Percentiles rank a stretch among this genome's conserved stretches.
phyloP scores from a whole-genome alignment of 2,329 filamentous ascomycete species.

The Clarireedia monteithiana region DNA sequence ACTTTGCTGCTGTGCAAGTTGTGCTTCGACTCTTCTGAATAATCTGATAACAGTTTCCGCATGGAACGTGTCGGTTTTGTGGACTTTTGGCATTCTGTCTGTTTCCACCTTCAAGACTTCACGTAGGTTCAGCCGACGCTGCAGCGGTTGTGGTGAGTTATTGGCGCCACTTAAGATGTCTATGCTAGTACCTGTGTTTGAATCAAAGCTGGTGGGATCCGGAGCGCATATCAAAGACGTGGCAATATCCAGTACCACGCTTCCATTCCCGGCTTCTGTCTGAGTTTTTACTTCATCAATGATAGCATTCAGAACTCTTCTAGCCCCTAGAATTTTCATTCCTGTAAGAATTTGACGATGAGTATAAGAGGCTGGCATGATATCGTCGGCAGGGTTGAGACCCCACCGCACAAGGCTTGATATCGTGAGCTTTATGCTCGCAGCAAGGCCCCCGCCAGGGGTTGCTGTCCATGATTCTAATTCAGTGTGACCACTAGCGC shows the following conservation, averaged over 20 bases:
- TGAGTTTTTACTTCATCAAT: conserved; percentile 61
- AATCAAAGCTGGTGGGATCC: conserved; percentile 33
- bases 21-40: conserved; percentile 27
- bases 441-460: conserved; percentile 46
- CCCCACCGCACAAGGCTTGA: conserved; percentile 61
- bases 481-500: conserved; percentile 56
- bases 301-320: conserved; percentile 51
- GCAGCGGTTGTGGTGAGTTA: conserved; percentile 10
- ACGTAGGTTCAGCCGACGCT: conserved; percentile 25
- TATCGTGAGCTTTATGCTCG: conserved; percentile 52
- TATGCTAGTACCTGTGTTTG: conserved; percentile 6
- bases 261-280: conserved; percentile 49
- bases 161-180: conserved; percentile 9
- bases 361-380: conserved; percentile 59
- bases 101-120: conserved; percentile 26
- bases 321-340: conserved; percentile 53
- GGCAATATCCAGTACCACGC: conserved; percentile 60
- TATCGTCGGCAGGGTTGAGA: conserved; percentile 45
- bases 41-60: conserved; percentile 26
- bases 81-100: conserved; percentile 22
- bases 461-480: conserved; percentile 58
- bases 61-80: conserved; percentile 20
- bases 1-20: conserved; percentile 15
- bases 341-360: conserved; percentile 61
- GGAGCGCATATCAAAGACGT: conserved; percentile 63